Percentiles rank a stretch among this genome's conserved stretches.
Evolutionary conservation across 176 grass and related monocot species (phyloP).

Genomic region (Cymbopogon citratus): DNA sequence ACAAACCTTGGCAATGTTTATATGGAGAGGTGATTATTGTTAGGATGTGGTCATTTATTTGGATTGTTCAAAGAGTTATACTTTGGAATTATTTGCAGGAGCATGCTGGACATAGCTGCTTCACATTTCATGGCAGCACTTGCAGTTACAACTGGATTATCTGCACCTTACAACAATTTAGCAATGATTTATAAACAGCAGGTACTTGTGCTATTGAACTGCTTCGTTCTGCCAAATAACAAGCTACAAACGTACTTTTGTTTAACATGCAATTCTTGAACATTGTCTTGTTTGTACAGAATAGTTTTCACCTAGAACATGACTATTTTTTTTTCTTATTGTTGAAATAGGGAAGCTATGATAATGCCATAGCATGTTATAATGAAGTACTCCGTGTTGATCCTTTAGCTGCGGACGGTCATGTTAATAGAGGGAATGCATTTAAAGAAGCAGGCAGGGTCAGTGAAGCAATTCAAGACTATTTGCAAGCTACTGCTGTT

Average conservation of each 20-base stretch:
- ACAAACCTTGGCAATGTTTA: slow-evolving; percentile 1
- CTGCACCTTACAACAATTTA: slow-evolving; percentile 5
- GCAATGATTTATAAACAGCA: neutral
- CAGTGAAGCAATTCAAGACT: slow-evolving; percentile 1
- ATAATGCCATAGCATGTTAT: neutral
- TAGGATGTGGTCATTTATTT: neutral
- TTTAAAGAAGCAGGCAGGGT: neutral
- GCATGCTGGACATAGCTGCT: neutral
- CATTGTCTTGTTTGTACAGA: neutral
- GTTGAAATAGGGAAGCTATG: neutral
- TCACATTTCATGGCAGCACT: neutral
- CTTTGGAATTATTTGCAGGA: neutral
- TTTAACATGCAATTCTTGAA: neutral
- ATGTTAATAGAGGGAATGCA: neutral
- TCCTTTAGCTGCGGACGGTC: neutral
- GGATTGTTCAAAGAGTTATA: neutral
- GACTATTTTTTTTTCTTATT: neutral
- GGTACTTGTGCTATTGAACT: neutral
- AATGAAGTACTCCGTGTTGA: neutral
- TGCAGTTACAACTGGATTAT: neutral
- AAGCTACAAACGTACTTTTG: neutral
- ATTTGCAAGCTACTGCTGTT: neutral
- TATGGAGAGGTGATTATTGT: neutral
- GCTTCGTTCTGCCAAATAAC: neutral
- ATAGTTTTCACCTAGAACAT: neutral